Conservation (phyloP, 805 yeast species). For the Clavispora vitiphila region DNA sequence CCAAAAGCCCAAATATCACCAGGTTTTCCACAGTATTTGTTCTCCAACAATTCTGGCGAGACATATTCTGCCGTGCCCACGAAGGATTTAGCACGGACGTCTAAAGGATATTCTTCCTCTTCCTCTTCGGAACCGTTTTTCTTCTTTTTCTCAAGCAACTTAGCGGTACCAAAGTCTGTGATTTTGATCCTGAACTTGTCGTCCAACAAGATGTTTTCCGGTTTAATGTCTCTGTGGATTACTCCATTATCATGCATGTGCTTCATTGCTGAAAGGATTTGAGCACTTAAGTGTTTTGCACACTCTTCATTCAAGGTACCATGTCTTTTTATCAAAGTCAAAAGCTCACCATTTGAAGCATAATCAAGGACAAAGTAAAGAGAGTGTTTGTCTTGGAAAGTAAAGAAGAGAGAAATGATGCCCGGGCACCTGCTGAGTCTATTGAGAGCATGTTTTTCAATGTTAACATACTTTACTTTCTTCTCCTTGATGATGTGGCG, state of each 20-base stretch:
- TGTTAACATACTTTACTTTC: constrained; percentile 78
- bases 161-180: constrained; percentile 85
- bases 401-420: constrained; percentile 63
- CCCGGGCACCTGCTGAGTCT: constrained; percentile 59
- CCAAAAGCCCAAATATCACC: constrained; percentile 63
- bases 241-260: constrained; percentile 74
- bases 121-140: constrained; percentile 25
- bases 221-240: constrained; percentile 77
- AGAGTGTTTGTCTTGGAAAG: constrained; percentile 73
- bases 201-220: constrained; percentile 72
- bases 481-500: constrained; percentile 75
- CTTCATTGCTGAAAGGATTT: constrained; percentile 65
- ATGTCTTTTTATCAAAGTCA: constrained; percentile 59
- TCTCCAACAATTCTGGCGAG: constrained; percentile 73
- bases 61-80: constrained; percentile 87
- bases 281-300: constrained; percentile 65
- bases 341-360: constrained; percentile 75
- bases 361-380: constrained; percentile 72
- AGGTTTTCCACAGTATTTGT: constrained; percentile 59
- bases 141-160: constrained; percentile 52
- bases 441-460: constrained; percentile 76
- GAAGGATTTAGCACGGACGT: constrained; percentile 70
- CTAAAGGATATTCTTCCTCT: constrained; percentile 52
- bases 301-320: constrained; percentile 72
- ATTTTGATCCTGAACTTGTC: constrained; percentile 56